These are phyloP conservation scores for Torulaspora gathmanii DNA, from an alignment of 805 yeast species.

Conservation along the genomic window DNA sequence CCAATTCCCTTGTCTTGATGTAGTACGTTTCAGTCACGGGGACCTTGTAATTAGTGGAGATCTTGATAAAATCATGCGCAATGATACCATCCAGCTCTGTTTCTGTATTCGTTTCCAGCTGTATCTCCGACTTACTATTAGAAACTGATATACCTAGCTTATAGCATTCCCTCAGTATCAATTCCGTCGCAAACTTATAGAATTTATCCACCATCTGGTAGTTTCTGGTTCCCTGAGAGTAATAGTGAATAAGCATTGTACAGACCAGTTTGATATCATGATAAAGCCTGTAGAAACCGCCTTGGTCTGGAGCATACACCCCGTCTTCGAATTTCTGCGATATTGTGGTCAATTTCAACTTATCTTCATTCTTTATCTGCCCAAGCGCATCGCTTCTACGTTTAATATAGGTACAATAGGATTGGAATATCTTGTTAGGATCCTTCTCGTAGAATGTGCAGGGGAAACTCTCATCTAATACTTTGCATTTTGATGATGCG, in stretches of 20 bases:
- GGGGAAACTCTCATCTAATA: slow-evolving; percentile 41
- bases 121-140: slow-evolving; percentile 12
- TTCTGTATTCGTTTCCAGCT: slow-evolving; percentile 25
- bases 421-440: slow-evolving; percentile 41
- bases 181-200: slow-evolving; percentile 56
- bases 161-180: slow-evolving; percentile 57
- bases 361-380: slow-evolving; percentile 23
- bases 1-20: slow-evolving; percentile 58
- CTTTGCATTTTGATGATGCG: slow-evolving; percentile 33
- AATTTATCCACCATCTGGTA: slow-evolving; percentile 58
- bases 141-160: slow-evolving; percentile 38
- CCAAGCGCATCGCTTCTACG: slow-evolving; percentile 22
- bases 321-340: slow-evolving; percentile 37
- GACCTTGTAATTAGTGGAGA: slow-evolving; percentile 47
- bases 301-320: slow-evolving; percentile 37
- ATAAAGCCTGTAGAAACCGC: slow-evolving; percentile 50
- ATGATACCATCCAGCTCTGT: slow-evolving; percentile 40
- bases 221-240: slow-evolving; percentile 44
- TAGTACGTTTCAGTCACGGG: slow-evolving; percentile 63
- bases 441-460: slow-evolving; percentile 43
- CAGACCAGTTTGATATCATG: slow-evolving; percentile 64
- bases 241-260: slow-evolving; percentile 43
- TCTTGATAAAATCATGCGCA: slow-evolving; percentile 55
- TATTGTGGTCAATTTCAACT: slow-evolving; percentile 39
- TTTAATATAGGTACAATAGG: slow-evolving; percentile 40